These are phyloP conservation scores for Populus hybrid DNA, from an alignment of 441 rosid species.

Conservation along the genomic window DNA sequence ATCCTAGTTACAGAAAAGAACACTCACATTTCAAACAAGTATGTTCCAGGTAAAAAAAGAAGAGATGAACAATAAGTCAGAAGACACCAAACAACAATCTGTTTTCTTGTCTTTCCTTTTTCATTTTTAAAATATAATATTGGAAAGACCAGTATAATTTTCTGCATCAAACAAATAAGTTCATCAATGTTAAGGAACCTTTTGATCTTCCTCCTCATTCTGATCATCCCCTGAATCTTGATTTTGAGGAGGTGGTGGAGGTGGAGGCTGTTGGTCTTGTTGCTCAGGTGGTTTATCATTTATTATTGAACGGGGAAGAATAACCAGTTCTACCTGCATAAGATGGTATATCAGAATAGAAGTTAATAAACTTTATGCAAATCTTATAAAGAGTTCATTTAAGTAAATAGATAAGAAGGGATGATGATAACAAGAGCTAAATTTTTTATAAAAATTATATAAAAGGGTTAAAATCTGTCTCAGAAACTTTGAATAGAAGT, in stretches of 20 bases:
- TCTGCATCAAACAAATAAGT: background rate
- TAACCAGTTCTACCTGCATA: constrained; percentile 91
- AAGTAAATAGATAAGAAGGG: background rate
- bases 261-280: constrained; percentile 90
- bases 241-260: constrained; percentile 92
- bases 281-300: constrained; percentile 90
- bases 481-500: background rate
- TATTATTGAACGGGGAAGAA: constrained; percentile 87
- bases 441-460: too few species aligned
- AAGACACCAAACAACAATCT: background rate
- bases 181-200: constrained; percentile 37
- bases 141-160: background rate
- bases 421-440: background rate
- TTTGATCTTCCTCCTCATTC: constrained; percentile 82
- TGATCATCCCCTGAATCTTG: constrained; percentile 77
- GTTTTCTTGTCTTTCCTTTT: background rate
- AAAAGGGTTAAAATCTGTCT: background rate
- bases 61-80: constrained; percentile 7
- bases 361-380: background rate
- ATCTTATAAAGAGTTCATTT: background rate
- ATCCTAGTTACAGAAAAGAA: constrained; percentile 40
- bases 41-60: background rate
- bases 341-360: constrained; percentile 21
- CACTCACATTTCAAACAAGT: constrained; percentile 6
- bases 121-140: background rate